Evolutionary conservation across 768 basidiomycete genomes (phyloP), one percentile per base, ranked within the genome.

Genomic region (Mycena vitilis): DNA sequence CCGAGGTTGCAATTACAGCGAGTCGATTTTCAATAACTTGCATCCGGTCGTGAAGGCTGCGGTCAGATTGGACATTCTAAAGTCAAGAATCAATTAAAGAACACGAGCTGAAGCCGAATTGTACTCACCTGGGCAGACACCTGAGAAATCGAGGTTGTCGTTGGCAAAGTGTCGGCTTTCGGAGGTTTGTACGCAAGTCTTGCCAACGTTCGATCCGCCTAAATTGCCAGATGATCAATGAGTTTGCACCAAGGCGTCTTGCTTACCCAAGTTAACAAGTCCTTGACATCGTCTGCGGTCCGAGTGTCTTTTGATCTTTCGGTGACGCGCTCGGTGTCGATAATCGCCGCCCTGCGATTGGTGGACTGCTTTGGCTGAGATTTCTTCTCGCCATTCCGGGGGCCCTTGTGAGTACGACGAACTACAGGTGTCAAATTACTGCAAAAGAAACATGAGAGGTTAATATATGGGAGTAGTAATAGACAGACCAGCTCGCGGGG

Each of bases 241-340:
- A n/a, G n/a, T n/a, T n/a, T n/a, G n/a, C n/a, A n/a, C n/a, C n/a
- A n/a, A n/a, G n/a, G n/a, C n/a, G n/a, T n/a, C n/a, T n/a, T 20
- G 49, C 62, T 9, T 36, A 69, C 68, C 68, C 68, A 69, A n/a
- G 22, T 9, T 37, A 65, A 22, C 6, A 69, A 16, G 10, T 64
- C 45, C 16, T 63, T 49, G 18, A 52, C 44, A 34, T 69, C 49
- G n/a, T 64, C 62, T n/a, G 18, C 16, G 1, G 68, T 64, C 9
- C 68, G 56, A 12, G 18, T 57, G 22, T 69, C 68, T 51, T 69
- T 69, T 2, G 68, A 64, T 2, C 68, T 62, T 58, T 69, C 68
- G 0, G 68, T 69, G 5, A 58, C 56, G 8, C 55, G 57, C 20
- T 59, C 47, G 1, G 60, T 63, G 47, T 63, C 55, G 9, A 68